Base-by-base conservation (phyloP, 352 stramenopile genomes). In the Thraustochytrium sp. region DNA sequence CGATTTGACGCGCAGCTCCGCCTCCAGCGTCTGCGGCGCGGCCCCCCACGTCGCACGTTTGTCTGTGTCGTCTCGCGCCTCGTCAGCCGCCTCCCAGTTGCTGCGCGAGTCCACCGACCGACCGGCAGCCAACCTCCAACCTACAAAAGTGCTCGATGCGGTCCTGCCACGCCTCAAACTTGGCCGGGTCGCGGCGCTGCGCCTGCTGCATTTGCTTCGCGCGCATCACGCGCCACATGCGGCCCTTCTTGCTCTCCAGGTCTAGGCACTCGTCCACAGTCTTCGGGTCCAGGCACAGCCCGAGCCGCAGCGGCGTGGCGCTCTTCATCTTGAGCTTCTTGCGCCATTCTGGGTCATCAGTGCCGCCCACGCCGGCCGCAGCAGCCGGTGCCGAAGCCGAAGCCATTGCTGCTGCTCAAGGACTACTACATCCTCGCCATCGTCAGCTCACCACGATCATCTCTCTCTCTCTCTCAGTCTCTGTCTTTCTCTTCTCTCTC, bases 321-420 rank as follows among this genome's bases (percentile, higher is more conserved):
- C 34, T 72, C 68, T 80, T 80, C 68, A 80, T 51, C 42, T 80
- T 80, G 48, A 63, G 31, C 37, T 80, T 80, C 34, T 80, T 80
- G 13, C 65, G 42, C 65, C 65, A 77, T 36, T 55, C 65, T 62
- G 42, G 34, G 23, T 77, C 65, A 13, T 77, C 65, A 16, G 42
- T 5, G 51, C 11, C 26, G 13, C 26, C 2, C 9, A n/a, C n/a
- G n/a, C n/a, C n/a, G n/a, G n/a, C n/a, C n/a, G n/a, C n/a, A n/a
- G n/a, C n/a, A n/a, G n/a, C n/a, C n/a, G n/a, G n/a, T n/a, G n/a
- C n/a, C n/a, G 42, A 49, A 49, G 42, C 42, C 42, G 42, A 49
- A 16, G 42, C 5, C 42, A 49, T 5, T 16, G 5, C 42, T 5
- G 42, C 16, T 49, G 42, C 42, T 5, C 42, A n/a, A n/a, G n/a